phyloP scores from a whole-genome alignment of 139 green algal species.

The Eudorina sp. region DNA sequence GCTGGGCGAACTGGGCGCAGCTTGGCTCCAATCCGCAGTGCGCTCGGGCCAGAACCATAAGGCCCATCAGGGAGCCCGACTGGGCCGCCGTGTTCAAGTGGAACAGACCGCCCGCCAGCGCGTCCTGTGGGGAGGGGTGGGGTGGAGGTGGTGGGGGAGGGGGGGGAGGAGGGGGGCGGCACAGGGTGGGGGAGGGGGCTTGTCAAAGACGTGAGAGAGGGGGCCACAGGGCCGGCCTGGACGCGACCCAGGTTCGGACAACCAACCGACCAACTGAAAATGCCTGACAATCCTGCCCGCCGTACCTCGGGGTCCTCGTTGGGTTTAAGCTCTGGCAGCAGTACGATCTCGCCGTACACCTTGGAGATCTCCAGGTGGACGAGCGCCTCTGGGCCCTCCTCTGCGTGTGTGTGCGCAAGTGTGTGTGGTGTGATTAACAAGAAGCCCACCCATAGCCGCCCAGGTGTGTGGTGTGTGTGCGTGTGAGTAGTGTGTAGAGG shows the following conservation, averaged over 20 bases:
- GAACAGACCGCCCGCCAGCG: constrained; percentile 53
- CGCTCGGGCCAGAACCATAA: constrained; percentile 56
- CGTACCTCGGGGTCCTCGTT: constrained; percentile 44
- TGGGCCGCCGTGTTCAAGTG: constrained; percentile 51
- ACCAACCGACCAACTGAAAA: neutral
- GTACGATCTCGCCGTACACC: constrained; percentile 59
- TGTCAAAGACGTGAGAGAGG: no score
- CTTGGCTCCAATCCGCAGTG: constrained; percentile 55
- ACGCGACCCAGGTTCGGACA: neutral
- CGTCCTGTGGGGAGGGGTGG: constrained; percentile 32
- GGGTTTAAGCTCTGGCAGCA: constrained; percentile 60
- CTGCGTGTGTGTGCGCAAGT: no score
- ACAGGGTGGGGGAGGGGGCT: no score
- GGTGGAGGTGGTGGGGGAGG: neutral
- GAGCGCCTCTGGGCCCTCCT: constrained; percentile 48
- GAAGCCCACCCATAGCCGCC: no score
- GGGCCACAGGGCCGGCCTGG: no score
- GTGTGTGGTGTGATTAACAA: no score
- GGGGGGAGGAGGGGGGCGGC: neutral
- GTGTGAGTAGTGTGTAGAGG: no score
- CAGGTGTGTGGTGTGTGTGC: no score
- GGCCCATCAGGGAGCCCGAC: constrained; percentile 50
- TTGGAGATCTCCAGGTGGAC: constrained; percentile 59
- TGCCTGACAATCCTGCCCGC: neutral
- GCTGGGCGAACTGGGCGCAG: constrained; percentile 47